These are phyloP conservation scores for Saccharomycopsis sp. DNA, from an alignment of 805 yeast genomes.

Conservation along the genomic window DNA sequence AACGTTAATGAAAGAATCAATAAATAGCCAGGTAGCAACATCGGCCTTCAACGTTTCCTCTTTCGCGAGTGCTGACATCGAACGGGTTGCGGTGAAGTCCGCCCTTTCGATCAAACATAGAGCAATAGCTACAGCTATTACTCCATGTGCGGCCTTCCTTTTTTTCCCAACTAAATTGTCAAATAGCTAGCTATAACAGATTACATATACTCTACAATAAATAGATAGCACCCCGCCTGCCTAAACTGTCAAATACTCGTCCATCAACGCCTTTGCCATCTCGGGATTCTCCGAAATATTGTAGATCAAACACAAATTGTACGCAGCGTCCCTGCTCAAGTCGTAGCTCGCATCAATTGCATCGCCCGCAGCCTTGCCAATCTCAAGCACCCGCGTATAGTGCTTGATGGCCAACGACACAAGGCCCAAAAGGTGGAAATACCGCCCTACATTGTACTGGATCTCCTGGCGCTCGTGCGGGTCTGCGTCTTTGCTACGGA, in stretches of 20 bases:
- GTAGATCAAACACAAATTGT: slow-evolving; percentile 72
- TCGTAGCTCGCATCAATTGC: slow-evolving; percentile 35
- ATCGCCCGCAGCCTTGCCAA: slow-evolving; percentile 5
- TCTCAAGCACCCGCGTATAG: slow-evolving; percentile 59
- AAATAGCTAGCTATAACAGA: too few relatives aligned
- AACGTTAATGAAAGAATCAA: too few relatives aligned
- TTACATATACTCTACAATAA: too few relatives aligned
- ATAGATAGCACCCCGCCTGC: too few relatives aligned
- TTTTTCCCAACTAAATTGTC: too few relatives aligned
- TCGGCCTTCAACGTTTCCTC: too few relatives aligned
- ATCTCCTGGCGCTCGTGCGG: slow-evolving; percentile 63
- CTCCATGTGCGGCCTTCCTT: too few relatives aligned
- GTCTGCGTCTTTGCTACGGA: slow-evolving; percentile 24
- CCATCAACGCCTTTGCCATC: slow-evolving; percentile 59
- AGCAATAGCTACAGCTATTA: too few relatives aligned
- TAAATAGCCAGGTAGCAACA: too few relatives aligned
- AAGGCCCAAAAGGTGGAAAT: slow-evolving; percentile 79
- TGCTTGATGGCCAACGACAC: slow-evolving; percentile 64
- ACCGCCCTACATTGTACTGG: slow-evolving; percentile 74
- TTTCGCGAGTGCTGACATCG: too few relatives aligned
- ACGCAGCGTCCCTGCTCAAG: slow-evolving; percentile 74
- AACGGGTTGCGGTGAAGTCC: too few relatives aligned
- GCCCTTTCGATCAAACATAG: too few relatives aligned
- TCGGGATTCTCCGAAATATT: slow-evolving; percentile 64
- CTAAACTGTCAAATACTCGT: slow-evolving; percentile 53